phyloP scores from a whole-genome alignment of 2,329 filamentous ascomycete genomes.

The Blumeria hordei region DNA sequence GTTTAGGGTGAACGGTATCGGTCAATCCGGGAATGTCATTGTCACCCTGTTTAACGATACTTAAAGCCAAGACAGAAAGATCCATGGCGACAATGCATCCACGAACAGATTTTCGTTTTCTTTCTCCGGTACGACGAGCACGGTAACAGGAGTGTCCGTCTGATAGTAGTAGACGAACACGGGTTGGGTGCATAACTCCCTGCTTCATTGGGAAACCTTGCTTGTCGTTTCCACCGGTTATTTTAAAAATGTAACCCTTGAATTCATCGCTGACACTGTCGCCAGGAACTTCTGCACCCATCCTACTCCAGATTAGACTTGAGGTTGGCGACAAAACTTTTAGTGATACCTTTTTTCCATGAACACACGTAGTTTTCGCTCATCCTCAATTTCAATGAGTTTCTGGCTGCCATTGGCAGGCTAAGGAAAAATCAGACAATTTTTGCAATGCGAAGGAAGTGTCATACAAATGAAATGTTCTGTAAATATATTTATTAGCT shows the following conservation, averaged over 20 bases:
- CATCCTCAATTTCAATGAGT: conserved; percentile 97
- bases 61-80: conserved; percentile 79
- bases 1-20: conserved; percentile 96
- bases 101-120: conserved; percentile 97
- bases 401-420: conserved; percentile 99
- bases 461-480: conserved; percentile 15
- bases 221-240: conserved; percentile 99
- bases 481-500: conserved; percentile 9
- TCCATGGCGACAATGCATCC: conserved; percentile 97
- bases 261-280: conserved; percentile 97
- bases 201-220: conserved; percentile 99
- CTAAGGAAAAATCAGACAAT: conserved; percentile 9
- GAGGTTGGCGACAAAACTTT: not conserved
- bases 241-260: conserved; percentile 99
- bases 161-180: conserved; percentile 88
- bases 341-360: conserved; percentile 66
- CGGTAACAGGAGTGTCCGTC: conserved; percentile 99
- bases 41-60: conserved; percentile 96
- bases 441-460: not conserved
- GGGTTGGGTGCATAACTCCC: conserved; percentile 95
- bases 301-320: conserved; percentile 22
- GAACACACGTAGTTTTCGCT: conserved; percentile 96
- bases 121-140: conserved; percentile 88
- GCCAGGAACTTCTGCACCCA: conserved; percentile 77
- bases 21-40: conserved; percentile 83